Evolutionary conservation across 1,284 basidiomycete species (phyloP).

Genomic region (Anthracocystis setariae): DNA sequence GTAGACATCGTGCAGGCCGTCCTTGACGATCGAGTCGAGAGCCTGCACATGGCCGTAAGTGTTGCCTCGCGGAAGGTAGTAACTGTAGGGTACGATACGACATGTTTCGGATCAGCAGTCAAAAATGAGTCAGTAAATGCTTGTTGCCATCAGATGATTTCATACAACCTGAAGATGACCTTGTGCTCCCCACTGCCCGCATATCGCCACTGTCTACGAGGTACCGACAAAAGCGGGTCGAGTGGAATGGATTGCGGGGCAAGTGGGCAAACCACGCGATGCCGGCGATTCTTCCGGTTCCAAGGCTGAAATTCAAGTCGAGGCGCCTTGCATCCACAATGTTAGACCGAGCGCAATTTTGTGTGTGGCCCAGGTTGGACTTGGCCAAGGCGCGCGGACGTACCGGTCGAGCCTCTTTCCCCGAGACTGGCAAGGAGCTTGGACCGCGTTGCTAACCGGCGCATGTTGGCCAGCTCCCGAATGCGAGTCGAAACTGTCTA

Average conservation of each 20-base stretch:
- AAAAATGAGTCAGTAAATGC: no score
- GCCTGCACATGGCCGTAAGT: constrained; percentile 88
- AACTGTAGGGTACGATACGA: constrained; percentile 73
- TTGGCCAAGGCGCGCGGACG: constrained; percentile 8
- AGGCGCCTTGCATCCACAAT: constrained; percentile 3
- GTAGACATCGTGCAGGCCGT: constrained; percentile 76
- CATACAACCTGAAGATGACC: no score
- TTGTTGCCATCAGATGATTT: neutral
- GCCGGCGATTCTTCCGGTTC: neutral
- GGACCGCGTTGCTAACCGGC: constrained; percentile 3
- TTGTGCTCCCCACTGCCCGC: neutral
- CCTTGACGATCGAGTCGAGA: constrained; percentile 86
- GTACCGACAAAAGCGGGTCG: neutral
- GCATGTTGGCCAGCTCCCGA: neutral
- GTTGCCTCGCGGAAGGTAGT: constrained; percentile 88
- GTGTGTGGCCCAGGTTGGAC: neutral
- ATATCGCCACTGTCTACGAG: neutral
- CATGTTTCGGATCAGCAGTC: no score
- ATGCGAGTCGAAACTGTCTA: neutral
- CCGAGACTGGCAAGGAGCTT: constrained; percentile 13
- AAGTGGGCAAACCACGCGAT: no score
- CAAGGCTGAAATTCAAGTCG: neutral
- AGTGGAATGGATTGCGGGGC: neutral
- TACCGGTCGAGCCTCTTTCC: constrained; percentile 24
- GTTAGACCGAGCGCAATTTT: neutral